Base-by-base conservation (phyloP, 306 rosid species). In the Senna tora region DNA sequence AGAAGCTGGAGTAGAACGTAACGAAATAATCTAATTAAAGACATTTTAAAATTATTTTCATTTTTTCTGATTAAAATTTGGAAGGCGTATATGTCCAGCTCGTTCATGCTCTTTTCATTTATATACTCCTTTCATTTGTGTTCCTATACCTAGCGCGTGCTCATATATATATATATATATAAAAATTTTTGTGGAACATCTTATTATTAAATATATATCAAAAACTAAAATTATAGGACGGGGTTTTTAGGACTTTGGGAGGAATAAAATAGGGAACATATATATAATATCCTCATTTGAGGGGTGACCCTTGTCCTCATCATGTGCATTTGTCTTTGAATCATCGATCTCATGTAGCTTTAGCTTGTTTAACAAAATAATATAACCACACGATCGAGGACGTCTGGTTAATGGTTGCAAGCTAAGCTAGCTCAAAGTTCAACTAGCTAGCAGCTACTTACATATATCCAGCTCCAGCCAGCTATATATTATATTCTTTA, bases 351-450 rank as follows among this genome's bases (percentile, higher is more conserved):
- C 42, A 13, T 58, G 68, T 36, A 59, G 39, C 60, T 20, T 19
- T 36, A 59, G 39, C 60, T 20, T 19, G 50, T 72, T 72, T 30
- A 34, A 19, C 36, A 19, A 45, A n/a, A n/a, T n/a, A n/a, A n/a
- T n/a, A 15, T 47, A 39, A 72, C 33, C 19, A 4, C 7, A 58
- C 10, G n/a, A n/a, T n/a, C n/a, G 41, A 57, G 17, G 46, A 51
- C 38, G 39, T 36, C n/a, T n/a, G n/a, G n/a, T n/a, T n/a, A n/a
- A 17, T 13, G 19, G 55, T 53, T 34, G 9, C 74, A 20, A 69
- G 64, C 17, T 15, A 64, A 54, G 9, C 74, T 13, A 69, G 64
- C 17, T 15, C 74, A 54, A 21, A 50, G 39, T 36, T 36, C 39
- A 36, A 36, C 8, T 36, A 36, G 8, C 32, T 67, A 67, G 46